Base-by-base conservation (phyloP, 176 grass and related monocot species). In the Saccharum spontaneum region DNA sequence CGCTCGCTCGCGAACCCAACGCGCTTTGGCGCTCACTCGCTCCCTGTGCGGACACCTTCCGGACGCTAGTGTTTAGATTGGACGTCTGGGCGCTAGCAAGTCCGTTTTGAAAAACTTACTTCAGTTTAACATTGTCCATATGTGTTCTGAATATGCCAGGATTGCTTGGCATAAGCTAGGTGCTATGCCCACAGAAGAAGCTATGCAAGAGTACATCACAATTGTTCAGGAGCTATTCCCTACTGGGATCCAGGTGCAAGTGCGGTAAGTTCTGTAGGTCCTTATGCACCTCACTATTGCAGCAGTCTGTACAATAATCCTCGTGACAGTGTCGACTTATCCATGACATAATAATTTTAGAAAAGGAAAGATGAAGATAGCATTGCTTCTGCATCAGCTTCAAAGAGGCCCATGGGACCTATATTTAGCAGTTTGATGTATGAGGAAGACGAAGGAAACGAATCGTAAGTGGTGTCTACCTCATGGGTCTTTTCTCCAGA, bases 81-180 rank as follows among this genome's bases (percentile, higher is more conserved):
- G 28, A 28, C 28, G 28, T 28, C 28, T 1, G 28, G 1, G 28
- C 28, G 28, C 28, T 28, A 28, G 28, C 28, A 28, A 28, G 20
- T 76, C 67, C 40, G 26, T 75, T 28, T 84, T 15, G 50, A 76
- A 43, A 20, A 61, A 76, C 5, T 63, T 8, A 34, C 24, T 70
- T 13, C 6, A 40, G 13, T 50, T 34, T 84, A 84, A 54, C 49
- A 64, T 28, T 63, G 23, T 30, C 10, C n/a, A 75, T 36, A 43
- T 72, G 38, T 78, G 54, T 61, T 67, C 6, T 50, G 52, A 78
- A 78, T 69, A 11, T 92, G 15, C 60, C 76, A 98, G 95, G 97
- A 99, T 96, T 90, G 93, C 97, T 61, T 99, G 97, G 97, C 75
- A 96, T 79, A 92, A 86, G 66, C 80, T 96, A 59, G 97, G 97